Evolutionary conservation across 352 stramenopile species (phyloP).

Genomic region (Elongisporangium prolatum): DNA sequence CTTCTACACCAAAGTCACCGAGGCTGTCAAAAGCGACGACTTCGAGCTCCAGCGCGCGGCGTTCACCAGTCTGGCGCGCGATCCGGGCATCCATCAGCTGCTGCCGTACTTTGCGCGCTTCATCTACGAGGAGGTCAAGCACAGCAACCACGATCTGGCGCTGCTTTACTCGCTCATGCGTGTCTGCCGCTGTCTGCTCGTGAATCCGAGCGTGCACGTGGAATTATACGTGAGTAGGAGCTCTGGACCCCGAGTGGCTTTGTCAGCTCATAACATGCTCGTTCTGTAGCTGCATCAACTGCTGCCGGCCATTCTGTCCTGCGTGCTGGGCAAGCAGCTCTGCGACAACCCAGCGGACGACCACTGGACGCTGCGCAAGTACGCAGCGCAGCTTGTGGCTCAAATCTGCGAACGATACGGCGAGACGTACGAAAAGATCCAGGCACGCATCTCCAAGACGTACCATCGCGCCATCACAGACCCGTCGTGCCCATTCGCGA

Average conservation of each 20-base stretch:
- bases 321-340: conserved; percentile 87
- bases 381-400: conserved; percentile 71
- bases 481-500: conserved; percentile 73
- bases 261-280: not conserved
- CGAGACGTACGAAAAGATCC: conserved; percentile 90
- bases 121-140: conserved; percentile 85
- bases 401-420: conserved; percentile 84
- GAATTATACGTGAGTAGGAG: conserved; percentile 84
- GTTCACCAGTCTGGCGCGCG: conserved; percentile 70
- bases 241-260: not conserved
- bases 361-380: conserved; percentile 90
- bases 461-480: conserved; percentile 86
- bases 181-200: conserved; percentile 85
- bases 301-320: conserved; percentile 91
- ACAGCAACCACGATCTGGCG: conserved; percentile 74
- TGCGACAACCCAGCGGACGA: conserved; percentile 83
- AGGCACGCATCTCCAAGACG: conserved; percentile 88
- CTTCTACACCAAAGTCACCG: conserved; percentile 87
- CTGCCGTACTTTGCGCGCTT: conserved; percentile 88
- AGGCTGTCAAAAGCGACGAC: conserved; percentile 73
- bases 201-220: conserved; percentile 90
- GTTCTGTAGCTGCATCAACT: conserved; percentile 87
- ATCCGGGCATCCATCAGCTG: conserved; percentile 88
- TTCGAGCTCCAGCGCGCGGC: conserved; percentile 69
- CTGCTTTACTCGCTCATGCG: conserved; percentile 86